Evolutionary conservation across 2,329 filamentous ascomycete genomes (phyloP), one percentile per base, ranked within the genome.

Genomic region (Cladosporium sphaerospermum): DNA sequence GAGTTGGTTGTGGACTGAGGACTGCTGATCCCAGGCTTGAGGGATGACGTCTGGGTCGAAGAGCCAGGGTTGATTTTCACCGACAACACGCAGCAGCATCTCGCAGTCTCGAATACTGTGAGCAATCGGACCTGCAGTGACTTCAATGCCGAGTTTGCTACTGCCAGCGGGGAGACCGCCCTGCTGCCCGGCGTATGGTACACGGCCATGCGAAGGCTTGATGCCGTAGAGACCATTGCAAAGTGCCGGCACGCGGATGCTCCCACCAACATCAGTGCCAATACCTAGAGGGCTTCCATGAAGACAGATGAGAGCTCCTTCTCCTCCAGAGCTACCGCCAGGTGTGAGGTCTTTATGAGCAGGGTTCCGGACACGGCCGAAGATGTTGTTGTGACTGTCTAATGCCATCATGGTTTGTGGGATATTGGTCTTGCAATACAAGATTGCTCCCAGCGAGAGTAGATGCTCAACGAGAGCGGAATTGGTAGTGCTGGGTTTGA

Each of bases 201-300:
- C 65, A 1, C 80, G 69, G 18, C 71, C 69, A 58, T 67, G 73
- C 54, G 62, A 74, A 32, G 67, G 73, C 61, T 74, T 77, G 61
- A 70, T 62, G 5, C 76, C 77, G 40, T 74, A 79, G 0, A 78
- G 62, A 2, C 74, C 75, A 56, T 77, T 74, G 52, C 77, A 72
- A 59, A 74, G 71, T 0, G 77, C 72, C 0, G 78, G 78, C 11
- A 80, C 72, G 2, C 78, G 69, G 50, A 79, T 77, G 2, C 70
- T 74, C 8, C 77, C 77, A n/a, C 78, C 78, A 7, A 80, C 73
- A 59, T 81, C 78, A 3, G 78, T 80, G 2, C 77, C 78, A 1
- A 80, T 72, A 3, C 78, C 78, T 0, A 80, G 58, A 0, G 76
- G 57, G 9, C 72, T 75, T 0, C 77, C 78, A 16, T 73, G 64